A percentile compares a stretch with the other conserved stretches of the same genome.
Conservation (phyloP, 2,329 filamentous ascomycete genomes). For the Aspergillus sp. region DNA sequence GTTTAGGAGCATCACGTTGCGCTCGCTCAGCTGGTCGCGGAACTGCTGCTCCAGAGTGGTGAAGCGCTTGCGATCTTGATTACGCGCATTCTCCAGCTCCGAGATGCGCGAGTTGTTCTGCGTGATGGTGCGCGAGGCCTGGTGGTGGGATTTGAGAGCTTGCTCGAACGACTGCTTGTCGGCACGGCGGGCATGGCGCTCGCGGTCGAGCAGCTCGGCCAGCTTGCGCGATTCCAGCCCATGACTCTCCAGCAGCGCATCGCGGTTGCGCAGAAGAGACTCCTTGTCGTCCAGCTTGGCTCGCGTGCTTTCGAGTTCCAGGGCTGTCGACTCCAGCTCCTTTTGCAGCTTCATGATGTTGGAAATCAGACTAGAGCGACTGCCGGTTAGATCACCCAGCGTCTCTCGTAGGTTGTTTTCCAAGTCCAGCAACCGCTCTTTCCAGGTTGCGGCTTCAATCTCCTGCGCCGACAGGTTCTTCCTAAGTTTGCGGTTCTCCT, state of each 20-base stretch:
- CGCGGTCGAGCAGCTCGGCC: conserved; percentile 85
- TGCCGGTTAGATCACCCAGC: conserved; percentile 84
- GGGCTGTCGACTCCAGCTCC: conserved; percentile 79
- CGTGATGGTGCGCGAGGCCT: conserved; percentile 80
- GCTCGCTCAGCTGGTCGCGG: conserved; percentile 83
- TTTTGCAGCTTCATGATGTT: conserved; percentile 85
- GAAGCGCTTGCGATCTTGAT: conserved; percentile 75
- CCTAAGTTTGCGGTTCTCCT: conserved; percentile 78
- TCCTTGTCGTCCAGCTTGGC: conserved; percentile 86
- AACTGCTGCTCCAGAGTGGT: conserved; percentile 74
- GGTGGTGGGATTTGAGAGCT: conserved; percentile 82
- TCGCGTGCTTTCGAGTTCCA: conserved; percentile 78
- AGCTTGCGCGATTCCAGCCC: conserved; percentile 83
- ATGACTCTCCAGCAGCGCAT: conserved; percentile 83
- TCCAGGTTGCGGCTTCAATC: conserved; percentile 87
- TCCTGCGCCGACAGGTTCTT: conserved; percentile 82
- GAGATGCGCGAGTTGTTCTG: conserved; percentile 81
- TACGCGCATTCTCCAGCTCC: conserved; percentile 80
- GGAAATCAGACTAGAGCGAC: conserved; percentile 79
- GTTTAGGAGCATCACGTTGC: conserved; percentile 83
- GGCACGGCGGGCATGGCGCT: conserved; percentile 78
- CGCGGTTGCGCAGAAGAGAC: conserved; percentile 82
- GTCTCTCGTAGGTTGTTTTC: conserved; percentile 86
- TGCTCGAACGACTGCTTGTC: conserved; percentile 88
- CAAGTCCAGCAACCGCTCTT: conserved; percentile 83